phyloP scores from a whole-genome alignment of 306 rosid genomes.

The Glycyrrhiza uralensis region DNA sequence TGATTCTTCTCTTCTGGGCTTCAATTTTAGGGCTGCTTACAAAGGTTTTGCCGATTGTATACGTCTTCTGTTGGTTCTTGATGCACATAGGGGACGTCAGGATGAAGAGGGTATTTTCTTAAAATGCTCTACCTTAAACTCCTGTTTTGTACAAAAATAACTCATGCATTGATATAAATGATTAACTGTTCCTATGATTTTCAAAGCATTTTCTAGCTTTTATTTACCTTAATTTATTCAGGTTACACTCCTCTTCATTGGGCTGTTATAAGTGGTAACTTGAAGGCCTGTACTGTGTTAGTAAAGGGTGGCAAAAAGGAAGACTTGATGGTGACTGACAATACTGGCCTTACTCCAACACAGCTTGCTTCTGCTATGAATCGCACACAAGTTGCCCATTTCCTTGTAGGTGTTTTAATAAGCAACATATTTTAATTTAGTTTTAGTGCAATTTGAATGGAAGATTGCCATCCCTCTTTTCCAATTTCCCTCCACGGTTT shows the following conservation, averaged over 20 bases:
- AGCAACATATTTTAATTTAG: conserved; percentile 39
- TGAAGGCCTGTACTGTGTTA: conserved; percentile 96
- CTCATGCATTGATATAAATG: background rate
- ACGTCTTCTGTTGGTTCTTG: conserved; percentile 89
- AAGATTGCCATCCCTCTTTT: background rate
- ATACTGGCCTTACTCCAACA: conserved; percentile 96
- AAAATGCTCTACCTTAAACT: background rate
- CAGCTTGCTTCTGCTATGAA: conserved; percentile 95
- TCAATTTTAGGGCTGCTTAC: conserved; percentile 92
- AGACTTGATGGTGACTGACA: conserved; percentile 85
- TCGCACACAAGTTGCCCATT: conserved; percentile 98
- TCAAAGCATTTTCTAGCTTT: background rate
- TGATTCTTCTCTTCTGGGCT: conserved; percentile 23
- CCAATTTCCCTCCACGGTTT: background rate
- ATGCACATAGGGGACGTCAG: conserved; percentile 85
- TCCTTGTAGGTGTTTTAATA: conserved; percentile 87
- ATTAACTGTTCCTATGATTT: conserved; percentile 12
- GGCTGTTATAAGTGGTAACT: conserved; percentile 95
- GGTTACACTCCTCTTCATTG: conserved; percentile 98
- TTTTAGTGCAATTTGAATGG: conserved; percentile 29
- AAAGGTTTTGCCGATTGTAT: conserved; percentile 96
- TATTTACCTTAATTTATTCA: conserved; percentile 35
- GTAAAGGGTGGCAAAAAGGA: conserved; percentile 98
- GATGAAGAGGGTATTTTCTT: conserved; percentile 86
- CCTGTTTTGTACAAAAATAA: conserved; percentile 4